Conservation (phyloP, 1,284 basidiomycete species). For the Erythrobasidium hasegawianum region DNA sequence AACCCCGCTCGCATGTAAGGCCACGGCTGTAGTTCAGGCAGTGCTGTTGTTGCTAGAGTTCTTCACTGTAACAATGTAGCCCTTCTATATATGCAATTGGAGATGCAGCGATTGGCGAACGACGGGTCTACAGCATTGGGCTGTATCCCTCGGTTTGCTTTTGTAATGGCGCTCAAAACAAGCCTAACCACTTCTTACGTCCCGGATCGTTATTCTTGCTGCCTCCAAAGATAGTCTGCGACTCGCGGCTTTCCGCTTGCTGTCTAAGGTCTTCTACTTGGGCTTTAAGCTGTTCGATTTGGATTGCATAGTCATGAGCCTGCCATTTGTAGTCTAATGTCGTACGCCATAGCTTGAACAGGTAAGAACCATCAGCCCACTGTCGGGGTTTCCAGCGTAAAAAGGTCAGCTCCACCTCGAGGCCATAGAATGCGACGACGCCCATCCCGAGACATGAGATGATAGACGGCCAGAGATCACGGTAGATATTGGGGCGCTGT, state of each 20-base stretch:
- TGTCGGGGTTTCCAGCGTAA: no score
- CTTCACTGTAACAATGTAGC: no score
- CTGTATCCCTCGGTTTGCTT: no score
- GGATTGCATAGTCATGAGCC: constrained; percentile 18
- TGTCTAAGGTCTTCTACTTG: constrained; percentile 15
- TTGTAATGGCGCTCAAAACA: not conserved
- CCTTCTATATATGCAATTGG: no score
- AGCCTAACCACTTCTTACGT: constrained; percentile 27
- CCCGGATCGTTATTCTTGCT: not conserved
- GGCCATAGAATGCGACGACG: constrained; percentile 21
- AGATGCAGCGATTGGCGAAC: no score
- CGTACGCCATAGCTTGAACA: constrained; percentile 21
- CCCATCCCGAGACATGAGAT: constrained; percentile 15
- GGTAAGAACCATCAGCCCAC: not conserved
- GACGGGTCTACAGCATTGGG: no score
- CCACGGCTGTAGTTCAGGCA: no score
- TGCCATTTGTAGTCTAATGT: constrained; percentile 29
- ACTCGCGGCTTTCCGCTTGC: constrained; percentile 14
- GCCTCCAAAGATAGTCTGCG: not conserved
- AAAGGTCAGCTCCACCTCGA: constrained; percentile 12
- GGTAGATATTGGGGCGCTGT: constrained; percentile 19
- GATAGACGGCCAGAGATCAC: constrained; percentile 33
- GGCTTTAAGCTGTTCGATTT: constrained; percentile 17
- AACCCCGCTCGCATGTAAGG: no score
- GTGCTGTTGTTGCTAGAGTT: no score